Conservation (phyloP, 73 alveolate species). For the Effrenium voratum region DNA sequence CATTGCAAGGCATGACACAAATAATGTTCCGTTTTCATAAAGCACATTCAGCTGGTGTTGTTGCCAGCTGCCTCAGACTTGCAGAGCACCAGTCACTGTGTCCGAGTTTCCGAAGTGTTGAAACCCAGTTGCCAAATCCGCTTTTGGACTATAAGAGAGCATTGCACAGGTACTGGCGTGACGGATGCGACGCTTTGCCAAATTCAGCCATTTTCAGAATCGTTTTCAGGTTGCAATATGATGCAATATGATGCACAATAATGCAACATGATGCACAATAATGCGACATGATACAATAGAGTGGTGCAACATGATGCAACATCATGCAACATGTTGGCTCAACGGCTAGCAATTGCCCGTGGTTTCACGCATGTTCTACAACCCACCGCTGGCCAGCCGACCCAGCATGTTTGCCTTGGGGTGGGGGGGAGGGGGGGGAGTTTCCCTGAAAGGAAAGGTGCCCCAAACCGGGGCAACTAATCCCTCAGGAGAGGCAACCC, state of each 20-base stretch:
- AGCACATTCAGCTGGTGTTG: no score
- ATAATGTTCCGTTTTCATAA: no score
- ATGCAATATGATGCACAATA: background rate
- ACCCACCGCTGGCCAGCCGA: background rate
- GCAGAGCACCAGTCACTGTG: background rate
- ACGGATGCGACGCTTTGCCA: slow-evolving; percentile 36
- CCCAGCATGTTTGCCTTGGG: no score
- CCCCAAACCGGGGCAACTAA: no score
- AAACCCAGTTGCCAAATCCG: background rate
- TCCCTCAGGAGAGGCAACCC: no score
- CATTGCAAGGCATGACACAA: no score
- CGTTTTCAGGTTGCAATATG: background rate
- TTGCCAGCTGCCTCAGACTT: background rate
- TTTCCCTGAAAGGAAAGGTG: no score
- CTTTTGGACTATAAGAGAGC: background rate
- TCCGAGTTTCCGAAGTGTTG: background rate
- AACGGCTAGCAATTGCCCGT: background rate
- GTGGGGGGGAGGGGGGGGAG: no score
- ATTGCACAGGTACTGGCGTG: slow-evolving; percentile 91
- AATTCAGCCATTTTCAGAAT: no score
- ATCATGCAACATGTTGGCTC: background rate
- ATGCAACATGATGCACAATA: background rate
- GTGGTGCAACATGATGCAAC: background rate
- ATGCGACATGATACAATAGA: background rate
- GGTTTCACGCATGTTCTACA: background rate